Conservation (phyloP, 208 protist genomes). For the Naegleria lovaniensis region DNA sequence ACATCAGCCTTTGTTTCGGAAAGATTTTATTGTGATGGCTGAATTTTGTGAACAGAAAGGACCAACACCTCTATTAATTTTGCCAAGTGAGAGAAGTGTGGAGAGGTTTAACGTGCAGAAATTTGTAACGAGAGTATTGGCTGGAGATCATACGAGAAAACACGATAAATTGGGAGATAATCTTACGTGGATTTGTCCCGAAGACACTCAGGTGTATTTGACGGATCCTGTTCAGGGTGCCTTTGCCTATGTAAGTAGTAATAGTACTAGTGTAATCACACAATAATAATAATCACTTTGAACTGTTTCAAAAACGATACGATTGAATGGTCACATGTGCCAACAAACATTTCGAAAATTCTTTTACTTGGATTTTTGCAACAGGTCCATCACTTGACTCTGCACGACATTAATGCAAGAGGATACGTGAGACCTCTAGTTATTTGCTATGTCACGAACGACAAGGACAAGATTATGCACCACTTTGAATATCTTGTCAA, state of each 20-base stretch:
- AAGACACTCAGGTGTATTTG: slow-evolving; percentile 11
- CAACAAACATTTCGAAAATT: no score
- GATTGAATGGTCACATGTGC: no score
- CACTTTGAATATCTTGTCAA: not conserved
- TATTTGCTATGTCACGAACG: slow-evolving; percentile 17
- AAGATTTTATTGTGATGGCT: slow-evolving; percentile 13
- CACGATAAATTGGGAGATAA: not conserved
- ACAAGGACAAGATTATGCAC: slow-evolving; percentile 9
- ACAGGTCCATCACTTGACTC: slow-evolving; percentile 9
- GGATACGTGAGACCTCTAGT: slow-evolving; percentile 21
- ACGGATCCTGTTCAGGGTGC: not conserved
- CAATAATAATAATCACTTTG: not conserved
- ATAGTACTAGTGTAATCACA: no score
- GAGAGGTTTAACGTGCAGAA: not conserved
- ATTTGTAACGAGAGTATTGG: slow-evolving; percentile 6
- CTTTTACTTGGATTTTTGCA: no score
- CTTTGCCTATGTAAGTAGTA: not conserved
- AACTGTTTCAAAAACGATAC: not conserved
- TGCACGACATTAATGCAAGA: slow-evolving; percentile 22
- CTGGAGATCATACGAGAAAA: slow-evolving; percentile 19
- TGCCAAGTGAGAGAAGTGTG: not conserved
- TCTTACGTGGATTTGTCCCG: not conserved
- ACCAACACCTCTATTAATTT: not conserved
- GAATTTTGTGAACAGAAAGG: slow-evolving; percentile 29
- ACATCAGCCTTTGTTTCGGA: not conserved